Evolutionary conservation across 2,329 filamentous ascomycete genomes (phyloP), one percentile per base, ranked within the genome.

Genomic region (Ophiostoma pallidulum): DNA sequence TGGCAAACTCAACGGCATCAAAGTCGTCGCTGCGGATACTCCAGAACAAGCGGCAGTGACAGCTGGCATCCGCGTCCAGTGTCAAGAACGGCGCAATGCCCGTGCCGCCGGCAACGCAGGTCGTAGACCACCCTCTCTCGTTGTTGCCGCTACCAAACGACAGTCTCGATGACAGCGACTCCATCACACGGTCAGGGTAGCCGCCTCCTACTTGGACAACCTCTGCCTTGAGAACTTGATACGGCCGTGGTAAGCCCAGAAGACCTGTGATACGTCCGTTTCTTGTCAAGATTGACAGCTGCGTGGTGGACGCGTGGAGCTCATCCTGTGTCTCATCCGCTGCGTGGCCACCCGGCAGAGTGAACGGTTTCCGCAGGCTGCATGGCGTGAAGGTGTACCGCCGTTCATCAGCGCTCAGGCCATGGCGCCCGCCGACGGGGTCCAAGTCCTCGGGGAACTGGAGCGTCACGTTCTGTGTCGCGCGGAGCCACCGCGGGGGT

Each of bases 211-310:
- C 36, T 4, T 41, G 50, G 5, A 58, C 43, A 14, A 56, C 26
- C 5, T 50, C 40, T 6, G 47, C 49, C n/a, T 51, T 29, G 12
- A 49, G 51, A 1, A 49, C 48, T 13, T 53, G 38, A 13, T 38
- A 46, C 2, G 53, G 53, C 16, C 56, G 35, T 0, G 55, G 56
- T 22, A 55, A 33, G 2, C 56, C 54, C 7, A 58, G 46, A 12
- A 58, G 41, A 13, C 50, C 50, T 0, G 56, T 50, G 13, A 57
- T 50, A n/a, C 56, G 48, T 6, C 56, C 56, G 33, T 54, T 55
- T 18, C 54, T 38, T 13, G 35, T 56, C 19, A 46, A 53, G 24
- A 20, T 47, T 8, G 26, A 49, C 13, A 32, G 43, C 8, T 9
- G 9, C n/a, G n/a, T n/a, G n/a, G n/a, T n/a, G 9, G 4, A 26